Base-by-base conservation (phyloP, 2,329 filamentous ascomycete genomes). In the Hymenotorrendiella dingleyae region DNA sequence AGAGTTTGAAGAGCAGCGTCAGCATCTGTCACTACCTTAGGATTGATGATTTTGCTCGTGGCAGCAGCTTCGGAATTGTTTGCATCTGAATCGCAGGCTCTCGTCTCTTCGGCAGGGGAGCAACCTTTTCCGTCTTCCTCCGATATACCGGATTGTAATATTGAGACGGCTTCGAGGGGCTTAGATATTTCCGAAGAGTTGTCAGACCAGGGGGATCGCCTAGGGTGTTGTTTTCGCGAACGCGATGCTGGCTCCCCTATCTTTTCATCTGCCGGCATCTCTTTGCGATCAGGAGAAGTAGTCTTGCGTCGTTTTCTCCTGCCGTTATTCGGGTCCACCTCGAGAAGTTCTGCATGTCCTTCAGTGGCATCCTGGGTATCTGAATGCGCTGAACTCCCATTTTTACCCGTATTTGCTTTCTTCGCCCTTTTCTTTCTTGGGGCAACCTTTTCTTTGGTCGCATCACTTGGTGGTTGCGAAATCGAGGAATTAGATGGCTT, bases 231-330 rank as follows among this genome's bases (percentile, higher is more conserved):
- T 21, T 20, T 17, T 1, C 32, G 32, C 20, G 19, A n/a, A n/a
- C 22, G 16, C 17, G 16, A n/a, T 20, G 19, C 19, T 21, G 32
- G 11, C 9, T 3, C 32, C 14, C 12, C 32, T 8, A 28, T 14
- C 19, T 24, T 27, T 19, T 12, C 35, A 6, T n/a, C 11, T 19
- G 11, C 34, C 10, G 8, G 12, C 2, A 21, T 9, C 35, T 33
- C 43, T 9, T 56, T 49, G 14, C 40, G 48, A 45, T 61, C 54
- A 5, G 50, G 44, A 0, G 61, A 48, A 14, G 63, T 57, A n/a
- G 63, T 67, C 49, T 67, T 70, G 41, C 59, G 63, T 41, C 71
- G 65, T 51, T 75, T 76, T 38, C 60, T 63, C 38, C 63, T 60
- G 24, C 56, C 55, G 23, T 61, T 53, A 16, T 59, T 60, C 12